Percentiles rank a stretch among this genome's conserved stretches.
Evolutionary conservation across 2,329 filamentous ascomycete species (phyloP).

Genomic region (Aspergillus luchuensis): DNA sequence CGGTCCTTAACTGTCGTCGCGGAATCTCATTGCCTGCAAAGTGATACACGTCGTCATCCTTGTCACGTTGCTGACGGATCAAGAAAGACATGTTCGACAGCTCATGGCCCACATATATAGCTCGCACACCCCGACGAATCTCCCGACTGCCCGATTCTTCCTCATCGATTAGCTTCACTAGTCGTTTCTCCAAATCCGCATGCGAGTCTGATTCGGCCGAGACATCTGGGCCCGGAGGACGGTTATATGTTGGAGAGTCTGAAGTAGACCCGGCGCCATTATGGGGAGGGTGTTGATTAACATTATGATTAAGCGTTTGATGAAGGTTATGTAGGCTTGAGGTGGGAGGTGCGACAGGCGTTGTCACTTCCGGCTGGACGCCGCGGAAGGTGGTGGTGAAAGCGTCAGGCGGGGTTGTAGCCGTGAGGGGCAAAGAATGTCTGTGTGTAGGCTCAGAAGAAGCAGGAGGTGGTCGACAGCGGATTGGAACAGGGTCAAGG

Average conservation of each 20-base stretch:
- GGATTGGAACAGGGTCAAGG: conserved; percentile 51
- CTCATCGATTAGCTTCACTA: conserved; percentile 55
- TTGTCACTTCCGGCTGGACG: conserved; percentile 23
- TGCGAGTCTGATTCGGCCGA: conserved; percentile 44
- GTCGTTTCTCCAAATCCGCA: conserved; percentile 47
- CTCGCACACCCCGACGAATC: conserved; percentile 52
- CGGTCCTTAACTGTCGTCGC: conserved; percentile 45
- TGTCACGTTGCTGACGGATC: conserved; percentile 52
- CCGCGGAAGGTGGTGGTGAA: conserved; percentile 32
- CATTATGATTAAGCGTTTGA: conserved; percentile 8
- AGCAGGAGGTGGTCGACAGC: conserved; percentile 39
- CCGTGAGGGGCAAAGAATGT: conserved; percentile 19
- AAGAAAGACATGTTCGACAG: conserved; percentile 60
- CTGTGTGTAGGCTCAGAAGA: conserved; percentile 29
- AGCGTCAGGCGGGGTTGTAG: conserved; percentile 26
- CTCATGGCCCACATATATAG: conserved; percentile 59
- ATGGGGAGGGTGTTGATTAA: conserved; percentile 10
- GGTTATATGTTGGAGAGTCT: conserved; percentile 27
- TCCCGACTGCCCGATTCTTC: conserved; percentile 49
- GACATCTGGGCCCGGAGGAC: conserved; percentile 29
- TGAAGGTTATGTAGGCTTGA: conserved; percentile 13
- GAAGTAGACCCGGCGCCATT: conserved; percentile 24
- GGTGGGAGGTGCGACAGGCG: conserved; percentile 18
- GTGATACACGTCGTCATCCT: conserved; percentile 46
- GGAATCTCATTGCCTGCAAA: conserved; percentile 49